A percentile compares a stretch with the other conserved stretches of the same genome.
phyloP scores from a whole-genome alignment of 805 yeast genomes.

The Zygosaccharomyces bailii region DNA sequence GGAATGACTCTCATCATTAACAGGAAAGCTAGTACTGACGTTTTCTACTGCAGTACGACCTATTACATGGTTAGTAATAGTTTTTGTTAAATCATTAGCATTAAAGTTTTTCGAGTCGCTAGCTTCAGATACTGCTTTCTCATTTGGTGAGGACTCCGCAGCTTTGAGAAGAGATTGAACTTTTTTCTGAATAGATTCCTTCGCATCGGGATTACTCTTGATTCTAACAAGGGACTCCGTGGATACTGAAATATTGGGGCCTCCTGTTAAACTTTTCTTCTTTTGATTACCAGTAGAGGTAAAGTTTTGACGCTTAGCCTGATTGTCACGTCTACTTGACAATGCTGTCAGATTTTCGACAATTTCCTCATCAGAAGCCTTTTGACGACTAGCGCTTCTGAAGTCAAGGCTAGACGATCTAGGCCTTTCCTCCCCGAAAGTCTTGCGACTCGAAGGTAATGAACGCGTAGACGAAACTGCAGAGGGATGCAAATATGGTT shows the following conservation, averaged over 20 bases:
- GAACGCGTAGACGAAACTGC: slow-evolving; percentile 6
- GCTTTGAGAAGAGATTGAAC: slow-evolving; percentile 47
- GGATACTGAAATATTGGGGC: neutral
- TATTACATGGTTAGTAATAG: slow-evolving; percentile 1
- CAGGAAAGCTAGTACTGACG: slow-evolving; percentile 11
- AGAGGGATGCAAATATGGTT: slow-evolving; percentile 1
- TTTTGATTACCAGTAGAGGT: neutral
- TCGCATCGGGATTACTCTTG: slow-evolving; percentile 9
- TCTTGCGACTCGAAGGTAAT: slow-evolving; percentile 1
- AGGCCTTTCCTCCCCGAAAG: neutral
- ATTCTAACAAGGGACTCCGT: slow-evolving; percentile 1
- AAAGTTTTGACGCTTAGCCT: slow-evolving; percentile 1
- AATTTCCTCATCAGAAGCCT: slow-evolving; percentile 5
- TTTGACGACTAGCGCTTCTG: neutral
- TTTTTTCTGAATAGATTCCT: slow-evolving; percentile 50
- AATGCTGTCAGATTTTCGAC: slow-evolving; percentile 5
- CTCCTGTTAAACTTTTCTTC: slow-evolving; percentile 1
- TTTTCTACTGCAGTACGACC: neutral
- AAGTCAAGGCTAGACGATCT: slow-evolving; percentile 9
- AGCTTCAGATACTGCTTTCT: neutral
- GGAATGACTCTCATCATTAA: neutral
- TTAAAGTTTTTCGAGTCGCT: neutral
- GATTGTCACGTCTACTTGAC: slow-evolving; percentile 4
- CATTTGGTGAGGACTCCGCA: slow-evolving; percentile 16
- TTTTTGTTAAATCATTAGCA: neutral